Evolutionary conservation across 176 grass and related monocot genomes (phyloP), one percentile per base, ranked within the genome.

Genomic region (Lolium rigidum): DNA sequence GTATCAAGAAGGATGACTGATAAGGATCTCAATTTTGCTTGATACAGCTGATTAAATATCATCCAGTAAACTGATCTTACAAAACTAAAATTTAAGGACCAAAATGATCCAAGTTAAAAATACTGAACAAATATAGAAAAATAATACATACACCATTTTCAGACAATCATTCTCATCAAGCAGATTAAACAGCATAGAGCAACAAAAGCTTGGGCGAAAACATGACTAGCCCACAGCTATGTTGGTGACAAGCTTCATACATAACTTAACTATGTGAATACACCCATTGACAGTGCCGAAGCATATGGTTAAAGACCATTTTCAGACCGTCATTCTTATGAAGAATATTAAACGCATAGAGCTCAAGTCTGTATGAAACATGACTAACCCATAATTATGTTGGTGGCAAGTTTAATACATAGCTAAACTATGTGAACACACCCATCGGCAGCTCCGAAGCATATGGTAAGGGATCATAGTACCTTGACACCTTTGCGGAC

Each of bases 401-500:
- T 7, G 31, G 25, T 69, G 52, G 67, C 28, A 66, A 69, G 47
- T 18, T 28, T 17, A 8, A 50, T 10, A 61, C 20, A 12, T 49
- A 44, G 54, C 48, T 31, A 61, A 51, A 80, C 22, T 11, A 84
- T 44, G 54, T 6, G 9, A 50, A 66, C 41, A 22, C 16, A 61
- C 10, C 31, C 1, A 5, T 70, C 5, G 0, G 38, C 25, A 51
- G 21, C 65, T 47, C 49, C 0, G 0, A 37, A 81, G 10, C 16
- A 62, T 4, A 43, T 26, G 37, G 22, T 25, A 74, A 64, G 64
- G 47, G 63, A 63, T 70, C 41, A 64, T 11, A 79, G 10, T 83
- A 87, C 89, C 89, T 87, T 79, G 79, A 49, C 18, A 79, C 17
- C 73, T 87, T 90, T 24, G 55, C 37, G 73, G 89, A 79, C 84